A percentile compares a stretch with the other conserved stretches of the same genome.
Evolutionary conservation across 2,329 filamentous ascomycete genomes (phyloP).

Genomic region (Scopulariopsis brevicaulis): DNA sequence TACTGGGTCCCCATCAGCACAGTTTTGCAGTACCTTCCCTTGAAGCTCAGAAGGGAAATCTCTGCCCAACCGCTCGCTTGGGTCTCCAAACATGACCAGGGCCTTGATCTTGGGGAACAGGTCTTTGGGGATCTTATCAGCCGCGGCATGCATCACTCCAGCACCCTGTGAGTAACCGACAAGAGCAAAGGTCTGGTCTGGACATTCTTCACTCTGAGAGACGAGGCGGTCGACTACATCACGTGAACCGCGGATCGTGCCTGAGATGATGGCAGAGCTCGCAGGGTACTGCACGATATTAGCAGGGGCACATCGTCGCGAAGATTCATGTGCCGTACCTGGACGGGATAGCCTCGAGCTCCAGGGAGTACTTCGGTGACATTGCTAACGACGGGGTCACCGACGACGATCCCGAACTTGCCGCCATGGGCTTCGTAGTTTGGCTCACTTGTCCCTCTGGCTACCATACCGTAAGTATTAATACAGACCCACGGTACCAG

Average conservation of each 20-base stretch:
- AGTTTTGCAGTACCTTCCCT: conserved; percentile 5
- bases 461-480: neutral
- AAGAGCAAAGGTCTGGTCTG: conserved; percentile 7
- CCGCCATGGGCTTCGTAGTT: conserved; percentile 5
- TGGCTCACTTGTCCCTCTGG: conserved; percentile 7
- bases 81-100: conserved; percentile 8
- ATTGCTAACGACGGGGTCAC: conserved; percentile 8
- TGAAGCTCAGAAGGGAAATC: conserved; percentile 5
- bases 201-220: conserved; percentile 4
- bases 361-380: conserved; percentile 5
- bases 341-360: conserved; percentile 8
- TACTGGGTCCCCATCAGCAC: conserved; percentile 6
- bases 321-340: conserved; percentile 3
- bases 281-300: neutral
- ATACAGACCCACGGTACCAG: neutral
- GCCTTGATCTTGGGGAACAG: conserved; percentile 6
- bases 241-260: neutral
- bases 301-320: neutral
- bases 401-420: conserved; percentile 8
- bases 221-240: conserved; percentile 6
- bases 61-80: neutral
- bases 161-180: conserved; percentile 10
- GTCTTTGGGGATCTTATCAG: neutral
- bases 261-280: neutral
- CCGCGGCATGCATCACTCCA: conserved; percentile 5